Evolutionary conservation across 805 yeast species (phyloP).

Genomic region (Candida sithepensis): DNA sequence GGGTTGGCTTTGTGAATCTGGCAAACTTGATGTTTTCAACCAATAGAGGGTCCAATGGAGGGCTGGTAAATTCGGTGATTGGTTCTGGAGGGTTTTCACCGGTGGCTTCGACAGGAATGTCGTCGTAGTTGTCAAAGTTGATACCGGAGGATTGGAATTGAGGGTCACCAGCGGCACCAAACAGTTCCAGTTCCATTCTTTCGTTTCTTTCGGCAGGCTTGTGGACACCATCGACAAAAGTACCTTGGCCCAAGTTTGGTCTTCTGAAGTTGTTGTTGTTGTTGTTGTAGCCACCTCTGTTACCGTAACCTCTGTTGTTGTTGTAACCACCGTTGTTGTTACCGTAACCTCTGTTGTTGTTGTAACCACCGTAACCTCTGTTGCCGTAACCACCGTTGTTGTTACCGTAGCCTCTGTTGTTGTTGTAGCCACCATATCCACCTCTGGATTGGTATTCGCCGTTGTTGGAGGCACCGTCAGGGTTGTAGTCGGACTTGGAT

Average conservation of each 20-base stretch:
- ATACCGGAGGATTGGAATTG: constrained; percentile 90
- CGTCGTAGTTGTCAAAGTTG: constrained; percentile 97
- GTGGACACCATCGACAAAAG: constrained; percentile 84
- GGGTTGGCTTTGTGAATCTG: constrained; percentile 93
- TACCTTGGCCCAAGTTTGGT: constrained; percentile 59
- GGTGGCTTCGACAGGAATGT: constrained; percentile 96
- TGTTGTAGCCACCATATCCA: constrained; percentile 17
- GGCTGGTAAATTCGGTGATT: constrained; percentile 78
- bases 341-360: constrained; percentile 17
- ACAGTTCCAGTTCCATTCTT: constrained; percentile 71
- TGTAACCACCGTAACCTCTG: constrained; percentile 32
- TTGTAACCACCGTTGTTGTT: constrained; percentile 26
- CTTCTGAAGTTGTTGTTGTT: constrained; percentile 31
- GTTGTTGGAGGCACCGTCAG: constrained; percentile 23
- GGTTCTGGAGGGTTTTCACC: constrained; percentile 96
- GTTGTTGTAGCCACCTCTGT: constrained; percentile 32
- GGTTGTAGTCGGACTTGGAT: constrained; percentile 26
- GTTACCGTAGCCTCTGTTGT: constrained; percentile 10
- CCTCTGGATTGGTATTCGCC: constrained; percentile 27
- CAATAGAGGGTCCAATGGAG: constrained; percentile 84
- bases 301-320: constrained; percentile 25
- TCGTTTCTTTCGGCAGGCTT: constrained; percentile 73
- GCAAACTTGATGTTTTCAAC: constrained; percentile 85
- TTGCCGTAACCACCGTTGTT: constrained; percentile 28
- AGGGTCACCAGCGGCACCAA: constrained; percentile 76